Conservation (phyloP, 768 basidiomycete genomes). For the Auricularia sp. region DNA sequence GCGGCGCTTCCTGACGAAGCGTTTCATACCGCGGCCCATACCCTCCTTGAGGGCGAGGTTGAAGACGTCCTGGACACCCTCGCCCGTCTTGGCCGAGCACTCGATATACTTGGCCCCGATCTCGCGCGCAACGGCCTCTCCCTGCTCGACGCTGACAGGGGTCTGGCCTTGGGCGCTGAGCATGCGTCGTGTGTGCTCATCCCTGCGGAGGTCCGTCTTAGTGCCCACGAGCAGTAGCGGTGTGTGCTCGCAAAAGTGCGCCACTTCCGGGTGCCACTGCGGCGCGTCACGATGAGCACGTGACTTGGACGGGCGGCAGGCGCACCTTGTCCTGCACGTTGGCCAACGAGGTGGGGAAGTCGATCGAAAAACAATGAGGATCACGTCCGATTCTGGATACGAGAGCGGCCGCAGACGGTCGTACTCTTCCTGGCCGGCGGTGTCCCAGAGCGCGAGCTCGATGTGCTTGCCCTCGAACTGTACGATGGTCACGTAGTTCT, state of each 20-base stretch:
- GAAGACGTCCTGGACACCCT: conserved; percentile 88
- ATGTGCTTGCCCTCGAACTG: conserved; percentile 80
- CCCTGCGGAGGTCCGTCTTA: conserved; percentile 82
- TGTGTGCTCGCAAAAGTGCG: conserved; percentile 84
- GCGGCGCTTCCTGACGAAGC: conserved; percentile 16
- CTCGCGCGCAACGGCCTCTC: conserved; percentile 74
- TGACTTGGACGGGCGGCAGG: conserved; percentile 8
- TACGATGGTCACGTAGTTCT: conserved; percentile 86
- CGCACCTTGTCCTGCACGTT: conserved; percentile 85
- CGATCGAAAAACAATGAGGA: conserved; percentile 92
- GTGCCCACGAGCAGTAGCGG: conserved; percentile 89
- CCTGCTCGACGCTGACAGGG: conserved; percentile 77
- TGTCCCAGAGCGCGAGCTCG: conserved; percentile 97
- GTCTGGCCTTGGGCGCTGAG: conserved; percentile 79
- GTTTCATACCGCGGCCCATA: conserved; percentile 51
- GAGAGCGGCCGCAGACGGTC: conserved; percentile 78
- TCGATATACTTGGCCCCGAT: conserved; percentile 92
- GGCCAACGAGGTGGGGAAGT: conserved; percentile 82
- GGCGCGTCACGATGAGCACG: conserved; percentile 5
- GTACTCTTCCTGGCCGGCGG: conserved; percentile 95
- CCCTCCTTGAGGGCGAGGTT: conserved; percentile 81
- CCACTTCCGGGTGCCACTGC: conserved; percentile 89
- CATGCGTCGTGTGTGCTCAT: conserved; percentile 80
- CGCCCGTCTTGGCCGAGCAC: conserved; percentile 88
- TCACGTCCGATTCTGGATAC: conserved; percentile 83